Base-by-base conservation (phyloP, 2,329 filamentous ascomycete genomes). In the Thelonectria olida region DNA sequence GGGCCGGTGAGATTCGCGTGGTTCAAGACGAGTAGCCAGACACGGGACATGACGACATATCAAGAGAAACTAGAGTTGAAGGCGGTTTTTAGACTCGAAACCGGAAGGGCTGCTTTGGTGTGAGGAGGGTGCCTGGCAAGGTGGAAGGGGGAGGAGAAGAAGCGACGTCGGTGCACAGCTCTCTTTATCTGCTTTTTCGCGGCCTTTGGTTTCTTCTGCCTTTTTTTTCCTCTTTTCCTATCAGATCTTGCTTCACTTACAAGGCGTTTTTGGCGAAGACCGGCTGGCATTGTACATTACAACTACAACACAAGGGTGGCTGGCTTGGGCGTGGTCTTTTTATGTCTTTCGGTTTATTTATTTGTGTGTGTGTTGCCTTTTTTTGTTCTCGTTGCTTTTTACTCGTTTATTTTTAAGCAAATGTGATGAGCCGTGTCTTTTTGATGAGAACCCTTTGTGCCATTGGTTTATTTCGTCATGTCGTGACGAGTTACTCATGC, bases 1-100 rank as follows among this genome's bases (percentile, higher is more conserved):
- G 68, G 19, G 61, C 58, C 39, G 45, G 53, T 3, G 66, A 71
- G 56, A 72, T 72, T 17, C 56, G 61, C 8, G 66, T 72, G 48
- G 61, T 70, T 41, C 60, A 61, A 54, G 36, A 56, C 47, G 65
- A 66, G 34, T 44, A 17, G 15, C 22, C 19, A 31, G n/a, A 22
- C n/a, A 17, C 28, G 28, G 28, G 27, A 34, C 15, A 42, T 17
- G 38, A 15, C 17, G 20, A 41, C 22, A 22, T n/a, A n/a, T n/a
- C n/a, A n/a, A n/a, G n/a, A n/a, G n/a, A n/a, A n/a, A n/a, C n/a
- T n/a, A 7, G 20, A 13, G 34, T 38, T 38, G 34, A 38, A 38
- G n/a, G 13, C 7, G 34, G 38, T 41, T 41, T 20, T 9, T 8
- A 20, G 38, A 41, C 38, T 10, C n/a, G 38, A 41, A 8, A 17